Base-by-base conservation (phyloP, 495 filamentous ascomycete species). In the Daldinia childiae region DNA sequence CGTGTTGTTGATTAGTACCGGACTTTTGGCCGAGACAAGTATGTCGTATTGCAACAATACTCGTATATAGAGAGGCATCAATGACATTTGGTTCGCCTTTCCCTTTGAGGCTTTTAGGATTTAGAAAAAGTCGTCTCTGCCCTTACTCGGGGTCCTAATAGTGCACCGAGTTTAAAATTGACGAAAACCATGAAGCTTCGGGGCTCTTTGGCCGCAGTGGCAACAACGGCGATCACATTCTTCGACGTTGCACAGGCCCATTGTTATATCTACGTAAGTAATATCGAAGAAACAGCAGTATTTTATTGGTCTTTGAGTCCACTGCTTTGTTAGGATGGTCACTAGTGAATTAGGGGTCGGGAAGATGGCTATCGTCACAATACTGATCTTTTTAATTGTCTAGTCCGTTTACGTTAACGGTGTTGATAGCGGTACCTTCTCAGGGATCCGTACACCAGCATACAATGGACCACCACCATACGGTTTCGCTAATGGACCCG, bases 401-500 rank as follows among this genome's bases (percentile, higher is more conserved):
- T 48, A 48, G 43, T 48, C 43, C 8, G 43, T 48, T 24, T 82
- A 68, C 30, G 79, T 84, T 39, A 84, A 85, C 55, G 83, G 79
- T 67, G 79, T 81, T 2, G 80, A 83, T 60, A 80, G 80, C 62
- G 82, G 83, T 19, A 77, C 76, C 21, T 79, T 78, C 63, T 70
- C 74, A 41, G 79, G 74, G 14, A 79, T 84, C 30, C 78, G 82
- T 7, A 77, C 75, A 2, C 82, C 82, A 1, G 80, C 80, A 15
- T 81, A 79, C 66, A 81, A 80, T 29, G 77, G 75, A 14, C 74
- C 76, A 8, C 79, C 80, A 8, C 77, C 74, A 5, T 69, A 74
- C n/a, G 82, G 82, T 45, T 83, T 81, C 70, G 73, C 80, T 59
- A 82, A 82, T 70, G 76, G 78, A 2, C 83, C 83, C 6, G 77